phyloP scores from a whole-genome alignment of 2,329 filamentous ascomycete species.

The Venturia aucupariae region DNA sequence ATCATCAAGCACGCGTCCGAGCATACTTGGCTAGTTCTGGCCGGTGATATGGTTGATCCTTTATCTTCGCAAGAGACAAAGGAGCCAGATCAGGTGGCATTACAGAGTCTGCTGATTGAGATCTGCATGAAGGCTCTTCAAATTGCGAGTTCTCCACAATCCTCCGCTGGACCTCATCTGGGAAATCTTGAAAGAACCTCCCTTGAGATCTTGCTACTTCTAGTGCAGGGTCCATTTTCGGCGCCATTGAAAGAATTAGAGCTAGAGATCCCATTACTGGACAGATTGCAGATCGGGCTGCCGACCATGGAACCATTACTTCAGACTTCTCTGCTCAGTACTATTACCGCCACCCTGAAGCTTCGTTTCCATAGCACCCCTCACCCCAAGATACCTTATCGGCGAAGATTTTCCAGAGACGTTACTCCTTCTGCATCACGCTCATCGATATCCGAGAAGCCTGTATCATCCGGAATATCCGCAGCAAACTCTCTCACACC shows the following conservation, averaged over 20 bases:
- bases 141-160: slow-evolving; percentile 30
- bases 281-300: slow-evolving; percentile 54
- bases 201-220: slow-evolving; percentile 54
- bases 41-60: slow-evolving; percentile 48
- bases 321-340: slow-evolving; percentile 69
- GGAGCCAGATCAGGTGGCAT: slow-evolving; percentile 38
- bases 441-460: not conserved
- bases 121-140: slow-evolving; percentile 55
- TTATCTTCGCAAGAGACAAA: slow-evolving; percentile 36
- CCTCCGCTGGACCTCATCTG: slow-evolving; percentile 36
- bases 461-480: not conserved
- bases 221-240: slow-evolving; percentile 56
- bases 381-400: not conserved
- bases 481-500: slow-evolving; percentile 26
- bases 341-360: slow-evolving; percentile 59
- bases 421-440: not conserved
- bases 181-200: slow-evolving; percentile 62
- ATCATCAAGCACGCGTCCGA: slow-evolving; percentile 61
- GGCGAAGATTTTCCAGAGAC: slow-evolving; percentile 11
- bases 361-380: not conserved
- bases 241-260: slow-evolving; percentile 51
- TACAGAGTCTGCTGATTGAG: slow-evolving; percentile 60
- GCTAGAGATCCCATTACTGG: slow-evolving; percentile 62
- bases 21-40: slow-evolving; percentile 60
- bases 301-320: slow-evolving; percentile 56